Evolutionary conservation across 2,329 filamentous ascomycete genomes (phyloP), one percentile per base, ranked within the genome.

Genomic region (Botrytis fragariae): DNA sequence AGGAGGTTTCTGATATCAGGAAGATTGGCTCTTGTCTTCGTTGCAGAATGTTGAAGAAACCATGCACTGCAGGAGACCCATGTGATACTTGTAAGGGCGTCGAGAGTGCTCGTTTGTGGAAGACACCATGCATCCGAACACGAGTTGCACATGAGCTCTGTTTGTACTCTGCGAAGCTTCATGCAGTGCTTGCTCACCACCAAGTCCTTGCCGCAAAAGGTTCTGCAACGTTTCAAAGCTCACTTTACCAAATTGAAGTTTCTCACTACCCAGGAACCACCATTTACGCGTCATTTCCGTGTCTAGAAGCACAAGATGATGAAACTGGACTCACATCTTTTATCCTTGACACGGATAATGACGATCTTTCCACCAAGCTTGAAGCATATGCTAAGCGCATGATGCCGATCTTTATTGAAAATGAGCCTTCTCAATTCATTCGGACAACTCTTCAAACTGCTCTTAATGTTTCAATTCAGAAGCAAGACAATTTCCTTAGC

Each of bases 21-120:
- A 89, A 89, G 77, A 86, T 89, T 51, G 90, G 90, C 9, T 89
- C 90, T 20, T 92, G 90, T 77, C 90, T 91, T 70, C 84, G 90
- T 62, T 92, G 90, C 78, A 86, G 89, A 54, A 91, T 91, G 75
- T 81, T 92, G 51, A 86, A 89, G 73, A 92, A 92, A 82, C 90
- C 88, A 1, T 92, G 90, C 77, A 89, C 88, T n/a, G 87, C 86
- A 74, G 89, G 88, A 45, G 87, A 85, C 10, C 89, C 89, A 0
- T 92, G 90, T 76, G 86, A 88, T 71, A 89, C 89, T 1, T 92
- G 90, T 75, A 86, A 86, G 74, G 90, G 89, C 77, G 89, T 92
- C 0, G 82, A 91, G 57, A 86, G 87, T 5, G 89, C 90, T 0
- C 85, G 90, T 14, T 85, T 91, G n/a, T 92, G 90, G 90, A 87